Conservation (phyloP, 2,329 filamentous ascomycete genomes). For the Atkinsonella hypoxylon region DNA sequence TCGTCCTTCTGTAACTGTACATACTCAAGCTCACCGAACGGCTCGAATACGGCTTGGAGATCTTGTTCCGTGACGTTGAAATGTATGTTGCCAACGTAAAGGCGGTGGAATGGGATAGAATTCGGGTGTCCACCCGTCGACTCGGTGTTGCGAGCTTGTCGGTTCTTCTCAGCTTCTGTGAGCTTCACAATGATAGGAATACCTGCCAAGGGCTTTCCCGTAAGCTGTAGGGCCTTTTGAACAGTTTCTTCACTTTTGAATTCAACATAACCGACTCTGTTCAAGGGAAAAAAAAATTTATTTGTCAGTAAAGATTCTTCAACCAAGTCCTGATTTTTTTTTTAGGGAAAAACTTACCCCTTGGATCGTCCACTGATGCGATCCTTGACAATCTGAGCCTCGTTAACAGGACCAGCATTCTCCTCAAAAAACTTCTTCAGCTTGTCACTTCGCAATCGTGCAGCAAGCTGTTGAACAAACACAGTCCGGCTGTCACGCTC, state of each 20-base stretch:
- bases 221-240: conserved; percentile 87
- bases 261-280: conserved; percentile 95
- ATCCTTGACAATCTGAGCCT: conserved; percentile 98
- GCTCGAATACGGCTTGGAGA: conserved; percentile 90
- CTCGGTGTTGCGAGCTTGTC: conserved; percentile 78
- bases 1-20: conserved; percentile 97
- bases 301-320: no score
- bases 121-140: conserved; percentile 57
- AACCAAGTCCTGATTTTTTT: not conserved
- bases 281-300: no score
- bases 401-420: conserved; percentile 85
- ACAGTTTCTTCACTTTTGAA: conserved; percentile 96
- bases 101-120: conserved; percentile 87
- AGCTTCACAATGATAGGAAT: conserved; percentile 97
- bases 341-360: conserved; percentile 51
- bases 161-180: conserved; percentile 98
- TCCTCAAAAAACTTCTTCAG: conserved; percentile 93
- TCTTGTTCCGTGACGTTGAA: conserved; percentile 98
- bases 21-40: conserved; percentile 95
- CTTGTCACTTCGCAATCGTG: conserved; percentile 82
- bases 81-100: conserved; percentile 98
- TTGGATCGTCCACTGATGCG: conserved; percentile 94
- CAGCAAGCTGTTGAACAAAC: conserved; percentile 96
- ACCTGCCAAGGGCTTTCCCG: conserved; percentile 94
- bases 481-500: conserved; percentile 94